phyloP scores from a whole-genome alignment of 2,329 filamentous ascomycete species.

The Plenodomus lindquistii region DNA sequence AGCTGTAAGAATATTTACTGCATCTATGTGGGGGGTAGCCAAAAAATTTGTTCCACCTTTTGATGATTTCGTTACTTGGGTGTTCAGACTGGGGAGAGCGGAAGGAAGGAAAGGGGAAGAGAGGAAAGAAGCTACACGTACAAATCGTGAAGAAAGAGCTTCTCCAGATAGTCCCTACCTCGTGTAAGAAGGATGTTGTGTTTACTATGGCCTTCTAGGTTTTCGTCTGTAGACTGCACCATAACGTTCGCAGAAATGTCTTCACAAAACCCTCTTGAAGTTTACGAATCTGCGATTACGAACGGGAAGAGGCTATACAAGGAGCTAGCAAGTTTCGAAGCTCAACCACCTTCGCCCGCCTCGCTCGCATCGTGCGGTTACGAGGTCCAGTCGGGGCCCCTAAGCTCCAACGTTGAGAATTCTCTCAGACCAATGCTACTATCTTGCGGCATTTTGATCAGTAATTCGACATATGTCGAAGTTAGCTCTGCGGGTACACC shows the following conservation, averaged over 20 bases:
- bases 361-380: conserved; percentile 5
- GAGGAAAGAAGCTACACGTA: neutral
- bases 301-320: conserved; percentile 1
- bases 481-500: neutral
- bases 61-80: conserved; percentile 1
- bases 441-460: conserved; percentile 5
- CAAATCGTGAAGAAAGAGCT: neutral
- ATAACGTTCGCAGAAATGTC: conserved; percentile 1
- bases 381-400: conserved; percentile 1
- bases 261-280: neutral
- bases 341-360: conserved; percentile 2
- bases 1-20: conserved; percentile 2
- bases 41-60: neutral
- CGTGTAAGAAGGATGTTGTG: neutral
- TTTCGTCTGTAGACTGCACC: conserved; percentile 1
- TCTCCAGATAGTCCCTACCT: neutral
- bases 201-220: conserved; percentile 2
- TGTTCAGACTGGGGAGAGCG: neutral
- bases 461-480: conserved; percentile 5
- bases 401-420: conserved; percentile 4
- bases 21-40: neutral
- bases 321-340: conserved; percentile 2
- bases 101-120: neutral
- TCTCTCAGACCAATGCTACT: conserved; percentile 2
- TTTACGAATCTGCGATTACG: conserved; percentile 2